Conservation (phyloP, 1,284 basidiomycete species). For the Cryptococcus depauperatus region DNA sequence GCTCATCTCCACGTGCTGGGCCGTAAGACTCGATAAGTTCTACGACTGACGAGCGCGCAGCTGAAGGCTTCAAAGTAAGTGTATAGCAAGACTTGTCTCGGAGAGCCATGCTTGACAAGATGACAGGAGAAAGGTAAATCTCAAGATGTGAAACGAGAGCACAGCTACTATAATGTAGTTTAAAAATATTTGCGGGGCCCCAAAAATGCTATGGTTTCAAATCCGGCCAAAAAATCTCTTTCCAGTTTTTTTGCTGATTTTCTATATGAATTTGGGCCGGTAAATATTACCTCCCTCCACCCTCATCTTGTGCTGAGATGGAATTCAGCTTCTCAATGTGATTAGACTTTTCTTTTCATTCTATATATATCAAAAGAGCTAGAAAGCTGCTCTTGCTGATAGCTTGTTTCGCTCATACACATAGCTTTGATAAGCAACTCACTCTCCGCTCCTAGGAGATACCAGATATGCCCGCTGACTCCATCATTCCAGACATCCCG, state of each 20-base stretch:
- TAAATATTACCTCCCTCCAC: no score
- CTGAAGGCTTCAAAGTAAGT: slow-evolving; percentile 20
- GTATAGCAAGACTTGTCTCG: slow-evolving; percentile 35
- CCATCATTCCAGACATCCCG: slow-evolving; percentile 42
- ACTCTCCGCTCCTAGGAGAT: neutral
- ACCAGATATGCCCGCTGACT: slow-evolving; percentile 26
- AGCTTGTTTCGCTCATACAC: neutral
- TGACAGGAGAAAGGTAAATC: no score
- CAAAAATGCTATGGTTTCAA: no score
- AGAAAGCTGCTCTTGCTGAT: neutral
- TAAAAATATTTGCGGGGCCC: no score
- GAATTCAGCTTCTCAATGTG: neutral
- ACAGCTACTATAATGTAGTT: no score
- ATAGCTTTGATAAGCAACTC: neutral
- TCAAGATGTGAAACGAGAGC: no score
- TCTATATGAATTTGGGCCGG: no score
- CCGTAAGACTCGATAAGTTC: slow-evolving; percentile 25
- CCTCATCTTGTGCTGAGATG: no score
- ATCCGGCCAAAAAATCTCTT: no score
- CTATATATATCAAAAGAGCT: neutral
- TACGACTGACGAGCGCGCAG: slow-evolving; percentile 16
- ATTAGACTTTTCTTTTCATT: neutral
- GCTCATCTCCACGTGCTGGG: neutral
- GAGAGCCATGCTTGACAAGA: slow-evolving; percentile 32
- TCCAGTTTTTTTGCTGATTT: no score